Percentiles rank a stretch among this genome's conserved stretches.
These are phyloP conservation scores for Zea luxurians DNA, from an alignment of 176 grass and related monocot species.

Conservation along the genomic window DNA sequence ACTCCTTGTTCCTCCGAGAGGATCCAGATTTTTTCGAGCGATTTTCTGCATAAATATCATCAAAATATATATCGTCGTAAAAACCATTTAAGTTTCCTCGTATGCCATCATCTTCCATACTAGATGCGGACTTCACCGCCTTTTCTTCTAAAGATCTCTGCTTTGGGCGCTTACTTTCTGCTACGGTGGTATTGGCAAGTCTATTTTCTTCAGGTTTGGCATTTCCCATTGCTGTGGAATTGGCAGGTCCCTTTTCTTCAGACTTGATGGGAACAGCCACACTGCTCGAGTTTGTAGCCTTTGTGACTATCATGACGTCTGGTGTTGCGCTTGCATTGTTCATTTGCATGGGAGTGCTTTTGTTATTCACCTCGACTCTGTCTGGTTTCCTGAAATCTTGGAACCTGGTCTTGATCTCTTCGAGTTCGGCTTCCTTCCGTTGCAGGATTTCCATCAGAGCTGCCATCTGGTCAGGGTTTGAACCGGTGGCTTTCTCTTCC, in stretches of 20 bases:
- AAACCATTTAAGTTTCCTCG: conserved; percentile 25
- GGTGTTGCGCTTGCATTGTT: conserved; percentile 32
- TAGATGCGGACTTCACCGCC: conserved; percentile 38
- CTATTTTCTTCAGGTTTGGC: conserved; percentile 44
- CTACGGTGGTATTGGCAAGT: conserved; percentile 5
- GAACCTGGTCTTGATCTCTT: conserved; percentile 65
- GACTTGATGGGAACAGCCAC: background rate
- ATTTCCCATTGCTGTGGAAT: conserved; percentile 31
- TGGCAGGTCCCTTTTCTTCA: conserved; percentile 38
- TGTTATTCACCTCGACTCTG: background rate
- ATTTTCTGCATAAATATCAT: conserved; percentile 47
- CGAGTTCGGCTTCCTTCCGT: conserved; percentile 67
- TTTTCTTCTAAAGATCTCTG: conserved; percentile 52
- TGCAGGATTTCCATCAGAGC: conserved; percentile 70
- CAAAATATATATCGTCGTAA: conserved; percentile 44
- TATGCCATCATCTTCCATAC: conserved; percentile 35
- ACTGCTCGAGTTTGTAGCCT: conserved; percentile 29
- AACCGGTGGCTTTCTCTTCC: conserved; percentile 31
- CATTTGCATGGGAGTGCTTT: conserved; percentile 25
- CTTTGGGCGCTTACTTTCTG: conserved; percentile 16
- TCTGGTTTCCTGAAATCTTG: conserved; percentile 35
- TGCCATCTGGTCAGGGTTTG: conserved; percentile 46
- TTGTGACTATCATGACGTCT: background rate
- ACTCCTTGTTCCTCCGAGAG: background rate
- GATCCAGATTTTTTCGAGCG: conserved; percentile 42